Evolutionary conservation across 1,284 basidiomycete species (phyloP), one percentile per base, ranked within the genome.

Genomic region (Apiotrichum veenhuisii): DNA sequence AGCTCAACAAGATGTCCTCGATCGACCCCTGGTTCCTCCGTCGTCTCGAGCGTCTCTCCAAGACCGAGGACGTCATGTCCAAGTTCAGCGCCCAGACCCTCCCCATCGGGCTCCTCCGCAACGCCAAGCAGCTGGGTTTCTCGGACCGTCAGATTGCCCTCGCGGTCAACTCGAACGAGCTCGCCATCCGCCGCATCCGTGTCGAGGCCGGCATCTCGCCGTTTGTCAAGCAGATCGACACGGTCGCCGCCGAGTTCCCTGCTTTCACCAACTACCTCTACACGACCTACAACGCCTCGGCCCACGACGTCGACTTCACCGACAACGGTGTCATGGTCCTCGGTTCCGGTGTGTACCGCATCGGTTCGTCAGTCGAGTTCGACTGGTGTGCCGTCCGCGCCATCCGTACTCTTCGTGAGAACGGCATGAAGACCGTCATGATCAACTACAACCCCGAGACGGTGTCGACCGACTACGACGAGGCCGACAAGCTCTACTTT

Each of bases 381-480:
- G 95, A 98, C 76, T 98, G 95, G 96, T 98, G 95, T 78, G 95
- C 95, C 20, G 96, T 98, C 50, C 87, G 94, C 51, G 92, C 94
- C 27, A 97, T 98, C 77, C 82, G 95, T 64, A 98, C 95, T 1
- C 82, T 98, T 42, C 90, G 95, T 58, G 88, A 95, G 44, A 87
- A 89, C 71, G 93, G 93, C n/a, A 81, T 91, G 63, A 92, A 91
- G 71, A 98, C 96, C 10, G 86, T 98, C 79, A 98, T 98, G 96
- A 89, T 98, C 79, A 98, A 98, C 81, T 98, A 98, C 80, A 98
- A 98, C 77, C 95, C 95, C 25, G 96, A 98, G 80, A 98, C 95
- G 0, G 95, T 98, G 73, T 93, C 90, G 71, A 98, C 96, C 46
- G 96, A 98, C 77, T 98, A 97, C 77, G 95, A 98, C 78, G 96